A percentile compares a stretch with the other conserved stretches of the same genome.
Evolutionary conservation across 2,329 filamentous ascomycete species (phyloP).

Genomic region (Paracoccidioides brasiliensis): DNA sequence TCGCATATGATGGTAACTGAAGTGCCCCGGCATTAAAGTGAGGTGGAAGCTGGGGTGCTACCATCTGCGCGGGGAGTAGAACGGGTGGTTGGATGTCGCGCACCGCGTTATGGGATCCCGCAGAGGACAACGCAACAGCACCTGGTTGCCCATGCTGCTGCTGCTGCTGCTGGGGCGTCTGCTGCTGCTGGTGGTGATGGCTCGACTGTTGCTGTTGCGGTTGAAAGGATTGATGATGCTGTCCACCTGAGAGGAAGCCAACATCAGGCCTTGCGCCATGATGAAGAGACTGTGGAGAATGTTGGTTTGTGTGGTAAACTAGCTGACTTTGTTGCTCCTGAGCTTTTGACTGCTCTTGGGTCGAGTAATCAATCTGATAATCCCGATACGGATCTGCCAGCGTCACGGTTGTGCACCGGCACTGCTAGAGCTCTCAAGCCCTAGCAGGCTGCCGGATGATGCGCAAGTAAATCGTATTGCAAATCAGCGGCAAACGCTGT

Average conservation of each 20-base stretch:
- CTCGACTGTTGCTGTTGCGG: conserved; percentile 27
- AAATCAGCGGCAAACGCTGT: conserved; percentile 1
- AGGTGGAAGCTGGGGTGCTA: conserved; percentile 22
- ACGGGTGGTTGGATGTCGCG: conserved; percentile 22
- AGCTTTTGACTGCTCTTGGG: conserved; percentile 53
- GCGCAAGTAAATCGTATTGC: conserved; percentile 6
- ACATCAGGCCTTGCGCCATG: conserved; percentile 23
- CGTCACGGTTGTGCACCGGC: conserved; percentile 57
- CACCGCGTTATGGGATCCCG: conserved; percentile 19
- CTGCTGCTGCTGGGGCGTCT: conserved; percentile 17
- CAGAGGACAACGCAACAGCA: conserved; percentile 20
- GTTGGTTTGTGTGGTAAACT: conserved; percentile 43
- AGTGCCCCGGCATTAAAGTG: conserved; percentile 24
- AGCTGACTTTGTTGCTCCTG: conserved; percentile 52
- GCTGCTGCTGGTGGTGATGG: conserved; percentile 21
- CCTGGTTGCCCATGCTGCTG: conserved; percentile 16
- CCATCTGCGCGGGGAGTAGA: conserved; percentile 23
- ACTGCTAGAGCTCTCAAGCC: conserved; percentile 61
- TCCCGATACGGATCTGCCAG: conserved; percentile 64
- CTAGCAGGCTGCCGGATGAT: conserved; percentile 42
- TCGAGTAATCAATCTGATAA: conserved; percentile 63
- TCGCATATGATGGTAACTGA: conserved; percentile 16
- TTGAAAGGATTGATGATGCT: conserved; percentile 23
- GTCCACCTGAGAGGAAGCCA: conserved; percentile 21
- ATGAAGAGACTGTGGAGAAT: conserved; percentile 24